Conservation (phyloP, 2,329 filamentous ascomycete species). For the Tolypocladium pustulatum region DNA sequence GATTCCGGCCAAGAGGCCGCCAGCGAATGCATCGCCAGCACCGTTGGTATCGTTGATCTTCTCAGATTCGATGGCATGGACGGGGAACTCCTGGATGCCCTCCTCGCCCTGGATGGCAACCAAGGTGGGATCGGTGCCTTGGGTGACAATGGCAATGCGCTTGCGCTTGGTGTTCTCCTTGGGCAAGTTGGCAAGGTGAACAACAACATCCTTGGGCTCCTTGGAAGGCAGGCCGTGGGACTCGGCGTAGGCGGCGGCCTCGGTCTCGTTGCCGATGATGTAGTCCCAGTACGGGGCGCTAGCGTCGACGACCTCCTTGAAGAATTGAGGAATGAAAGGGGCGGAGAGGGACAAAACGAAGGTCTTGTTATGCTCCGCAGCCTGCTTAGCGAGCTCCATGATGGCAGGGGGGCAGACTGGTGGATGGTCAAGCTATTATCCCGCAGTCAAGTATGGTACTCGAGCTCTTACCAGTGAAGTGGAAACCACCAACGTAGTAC, state of each 20-base stretch:
- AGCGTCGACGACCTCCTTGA: conserved; percentile 88
- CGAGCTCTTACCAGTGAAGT: conserved; percentile 58
- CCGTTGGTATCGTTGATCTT: conserved; percentile 95
- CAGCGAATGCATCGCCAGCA: conserved; percentile 93
- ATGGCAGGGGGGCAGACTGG: conserved; percentile 81
- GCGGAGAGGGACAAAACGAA: conserved; percentile 90
- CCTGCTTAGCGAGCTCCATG: conserved; percentile 81
- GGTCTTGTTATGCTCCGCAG: conserved; percentile 77
- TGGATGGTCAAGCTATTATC: background rate
- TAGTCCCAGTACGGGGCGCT: conserved; percentile 90
- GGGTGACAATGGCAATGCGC: conserved; percentile 83
- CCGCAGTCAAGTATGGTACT: background rate
- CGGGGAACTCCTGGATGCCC: conserved; percentile 65
- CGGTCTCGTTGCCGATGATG: conserved; percentile 93
- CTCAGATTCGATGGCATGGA: conserved; percentile 65
- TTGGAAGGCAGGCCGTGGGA: conserved; percentile 65
- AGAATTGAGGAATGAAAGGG: conserved; percentile 94
- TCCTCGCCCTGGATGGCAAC: conserved; percentile 66
- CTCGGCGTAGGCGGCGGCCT: conserved; percentile 80
- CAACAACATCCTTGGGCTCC: conserved; percentile 76
- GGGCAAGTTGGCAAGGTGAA: conserved; percentile 74
- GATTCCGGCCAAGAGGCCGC: conserved; percentile 83
- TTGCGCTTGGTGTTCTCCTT: conserved; percentile 84
- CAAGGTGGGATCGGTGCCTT: conserved; percentile 85
- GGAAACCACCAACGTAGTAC: conserved; percentile 93